phyloP scores from a whole-genome alignment of 768 basidiomycete genomes.

The Boletus sp. region DNA sequence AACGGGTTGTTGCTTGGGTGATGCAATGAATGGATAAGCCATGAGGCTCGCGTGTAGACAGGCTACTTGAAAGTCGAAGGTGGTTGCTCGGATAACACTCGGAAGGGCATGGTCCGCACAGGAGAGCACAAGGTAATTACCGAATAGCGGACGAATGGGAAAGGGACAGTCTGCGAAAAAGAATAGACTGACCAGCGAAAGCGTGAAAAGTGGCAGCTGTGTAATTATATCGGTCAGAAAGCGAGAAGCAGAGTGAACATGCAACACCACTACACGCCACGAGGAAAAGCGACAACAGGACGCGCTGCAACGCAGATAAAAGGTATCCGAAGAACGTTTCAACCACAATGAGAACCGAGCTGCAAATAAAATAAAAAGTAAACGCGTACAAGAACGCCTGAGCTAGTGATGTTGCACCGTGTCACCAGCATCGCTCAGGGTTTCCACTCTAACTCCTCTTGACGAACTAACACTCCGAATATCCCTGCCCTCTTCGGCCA shows the following conservation, averaged over 20 bases:
- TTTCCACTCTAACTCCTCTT: conserved; percentile 76
- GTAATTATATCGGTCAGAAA: conserved; percentile 30
- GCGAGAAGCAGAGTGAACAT: conserved; percentile 27
- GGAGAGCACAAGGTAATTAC: conserved; percentile 28
- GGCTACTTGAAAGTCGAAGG: conserved; percentile 20
- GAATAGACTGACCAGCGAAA: conserved; percentile 22
- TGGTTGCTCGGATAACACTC: conserved; percentile 14
- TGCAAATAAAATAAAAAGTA: conserved; percentile 36
- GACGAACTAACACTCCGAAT: conserved; percentile 80
- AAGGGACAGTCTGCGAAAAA: conserved; percentile 23
- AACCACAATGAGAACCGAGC: conserved; percentile 33
- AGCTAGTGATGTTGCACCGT: conserved; percentile 44
- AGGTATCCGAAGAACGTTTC: conserved; percentile 35
- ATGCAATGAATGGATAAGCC: conserved; percentile 28
- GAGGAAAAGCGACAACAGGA: conserved; percentile 29
- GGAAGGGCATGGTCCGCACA: conserved; percentile 19
- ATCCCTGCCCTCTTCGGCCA: conserved; percentile 88
- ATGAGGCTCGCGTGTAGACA: conserved; percentile 15
- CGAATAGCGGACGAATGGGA: conserved; percentile 26
- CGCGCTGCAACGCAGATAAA: conserved; percentile 23
- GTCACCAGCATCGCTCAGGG: conserved; percentile 52
- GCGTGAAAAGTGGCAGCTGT: conserved; percentile 27
- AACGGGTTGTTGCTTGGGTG: conserved; percentile 17
- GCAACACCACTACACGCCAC: conserved; percentile 30
- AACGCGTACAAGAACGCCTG: conserved; percentile 34